Base-by-base conservation (phyloP, 2,329 filamentous ascomycete species). In the Meredithiella fracta region DNA sequence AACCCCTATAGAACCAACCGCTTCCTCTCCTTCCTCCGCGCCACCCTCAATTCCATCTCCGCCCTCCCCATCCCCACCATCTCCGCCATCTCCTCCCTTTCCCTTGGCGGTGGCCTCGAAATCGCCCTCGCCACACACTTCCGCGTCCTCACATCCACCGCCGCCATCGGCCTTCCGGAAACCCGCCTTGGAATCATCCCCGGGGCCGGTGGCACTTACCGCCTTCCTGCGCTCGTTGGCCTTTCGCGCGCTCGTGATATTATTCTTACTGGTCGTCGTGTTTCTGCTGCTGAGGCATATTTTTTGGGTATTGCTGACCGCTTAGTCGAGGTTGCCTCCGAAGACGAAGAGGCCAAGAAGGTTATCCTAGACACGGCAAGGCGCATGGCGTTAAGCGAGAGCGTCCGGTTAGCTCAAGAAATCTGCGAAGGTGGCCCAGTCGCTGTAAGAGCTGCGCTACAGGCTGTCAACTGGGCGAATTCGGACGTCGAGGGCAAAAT, bases 171-270 rank as follows among this genome's bases (percentile, higher is more conserved):
- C 0, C 79, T 97, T 3, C 92, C 92, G 1, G 92, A 98, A 68
- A 97, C 92, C 1, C 78, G 90, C 1, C 77, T 98, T 1, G 92
- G 85, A 56, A 98, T 98, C 66, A 85, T 98, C 61, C 92, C 92
- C 2, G 92, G 92, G 58, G 92, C 91, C 1, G 92, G 92, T 47
- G 92, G 91, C 59, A 97, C 91, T 1, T 87, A 88, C 68, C 83
- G 92, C 8, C 80, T 98, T 0, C 88, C 89, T 1, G 78, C 76
- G 7, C 70, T 98, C 20, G 83, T 98, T 61, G 92, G 92, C 3
- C 71, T 85, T 23, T 74, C 77, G 25, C 81, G 89, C 56, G 92
- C 92, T n/a, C 77, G 90, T 53, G 91, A 98, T 67, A 72, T 97
- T 63, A 84, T 97, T 53, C 73, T 97, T 7, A 97, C 91, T 0